A percentile compares a stretch with the other conserved stretches of the same genome.
Conservation (phyloP, 495 filamentous ascomycete genomes). For the Talaromyces liani region DNA sequence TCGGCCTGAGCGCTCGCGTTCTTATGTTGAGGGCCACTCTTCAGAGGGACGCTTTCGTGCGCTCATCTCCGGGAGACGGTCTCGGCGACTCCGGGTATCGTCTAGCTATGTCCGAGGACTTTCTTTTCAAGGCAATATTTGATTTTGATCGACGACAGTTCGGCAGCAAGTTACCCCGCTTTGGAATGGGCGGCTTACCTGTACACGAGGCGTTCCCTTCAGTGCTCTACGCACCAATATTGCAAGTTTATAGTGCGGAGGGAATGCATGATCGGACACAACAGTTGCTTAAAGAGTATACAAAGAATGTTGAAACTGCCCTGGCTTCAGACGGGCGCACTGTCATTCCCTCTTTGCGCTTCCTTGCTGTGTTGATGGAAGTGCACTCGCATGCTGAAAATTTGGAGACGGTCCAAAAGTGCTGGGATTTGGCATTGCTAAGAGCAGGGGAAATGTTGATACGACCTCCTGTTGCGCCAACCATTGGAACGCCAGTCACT, state of each 20-base stretch:
- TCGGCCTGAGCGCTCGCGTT: conserved; percentile 37
- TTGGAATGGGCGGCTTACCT: conserved; percentile 11
- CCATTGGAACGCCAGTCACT: not conserved
- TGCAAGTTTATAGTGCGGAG: conserved; percentile 52
- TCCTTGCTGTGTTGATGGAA: conserved; percentile 61
- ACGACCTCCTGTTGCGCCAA: conserved; percentile 12
- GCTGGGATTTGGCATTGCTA: conserved; percentile 55
- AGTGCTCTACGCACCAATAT: conserved; percentile 51
- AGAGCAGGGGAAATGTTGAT: conserved; percentile 40
- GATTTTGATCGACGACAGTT: conserved; percentile 21
- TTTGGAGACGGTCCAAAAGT: conserved; percentile 51
- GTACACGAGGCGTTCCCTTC: conserved; percentile 29
- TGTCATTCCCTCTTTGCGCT: conserved; percentile 37
- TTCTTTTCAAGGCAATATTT: conserved; percentile 24
- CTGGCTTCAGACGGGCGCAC: conserved; percentile 20
- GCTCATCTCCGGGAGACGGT: not conserved
- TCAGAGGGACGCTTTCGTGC: conserved; percentile 19
- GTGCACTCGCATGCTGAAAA: conserved; percentile 47
- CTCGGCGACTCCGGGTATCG: conserved; percentile 11
- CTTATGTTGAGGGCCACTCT: conserved; percentile 37
- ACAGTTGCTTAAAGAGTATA: conserved; percentile 49
- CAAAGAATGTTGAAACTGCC: conserved; percentile 10
- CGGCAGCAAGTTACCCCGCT: conserved; percentile 16
- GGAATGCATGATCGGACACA: conserved; percentile 46
- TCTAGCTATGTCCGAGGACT: conserved; percentile 29